Evolutionary conservation across 345 rosid genomes (phyloP).

Genomic region (Camelina sativa): DNA sequence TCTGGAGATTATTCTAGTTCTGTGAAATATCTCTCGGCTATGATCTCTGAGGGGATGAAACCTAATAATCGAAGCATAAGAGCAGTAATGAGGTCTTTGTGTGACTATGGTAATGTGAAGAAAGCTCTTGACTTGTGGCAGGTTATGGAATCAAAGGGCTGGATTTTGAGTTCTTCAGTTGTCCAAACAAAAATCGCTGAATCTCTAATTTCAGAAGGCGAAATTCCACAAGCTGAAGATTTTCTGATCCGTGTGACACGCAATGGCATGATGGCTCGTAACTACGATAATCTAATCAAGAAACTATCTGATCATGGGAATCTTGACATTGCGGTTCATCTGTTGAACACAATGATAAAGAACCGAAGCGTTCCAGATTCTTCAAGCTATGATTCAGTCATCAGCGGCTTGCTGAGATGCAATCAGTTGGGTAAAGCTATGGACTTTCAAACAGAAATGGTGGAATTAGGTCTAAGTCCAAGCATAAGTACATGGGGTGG

Average conservation of each 20-base stretch:
- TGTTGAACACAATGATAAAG: constrained; percentile 68
- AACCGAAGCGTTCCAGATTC: constrained; percentile 54
- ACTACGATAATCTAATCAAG: constrained; percentile 64
- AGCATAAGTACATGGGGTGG: constrained; percentile 54
- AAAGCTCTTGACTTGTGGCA: constrained; percentile 55
- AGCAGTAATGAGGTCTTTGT: constrained; percentile 48
- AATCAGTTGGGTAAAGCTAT: constrained; percentile 53
- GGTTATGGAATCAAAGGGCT: constrained; percentile 61
- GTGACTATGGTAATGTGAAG: constrained; percentile 53
- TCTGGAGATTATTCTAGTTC: constrained; percentile 52
- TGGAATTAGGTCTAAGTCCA: constrained; percentile 58
- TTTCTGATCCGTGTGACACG: constrained; percentile 57
- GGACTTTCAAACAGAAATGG: constrained; percentile 70
- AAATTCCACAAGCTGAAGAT: constrained; percentile 56
- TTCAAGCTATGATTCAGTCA: constrained; percentile 63
- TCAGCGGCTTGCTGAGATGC: constrained; percentile 50
- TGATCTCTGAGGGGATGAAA: constrained; percentile 62
- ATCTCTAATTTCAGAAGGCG: constrained; percentile 53
- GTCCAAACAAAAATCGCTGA: constrained; percentile 56
- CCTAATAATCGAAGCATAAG: constrained; percentile 69
- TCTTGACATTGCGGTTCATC: constrained; percentile 58
- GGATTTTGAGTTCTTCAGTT: constrained; percentile 51
- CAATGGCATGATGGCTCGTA: constrained; percentile 33
- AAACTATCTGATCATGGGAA: constrained; percentile 52
- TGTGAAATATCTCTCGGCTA: constrained; percentile 52